Evolutionary conservation across 441 rosid species (phyloP).

Genomic region (Syzygium malaccense): DNA sequence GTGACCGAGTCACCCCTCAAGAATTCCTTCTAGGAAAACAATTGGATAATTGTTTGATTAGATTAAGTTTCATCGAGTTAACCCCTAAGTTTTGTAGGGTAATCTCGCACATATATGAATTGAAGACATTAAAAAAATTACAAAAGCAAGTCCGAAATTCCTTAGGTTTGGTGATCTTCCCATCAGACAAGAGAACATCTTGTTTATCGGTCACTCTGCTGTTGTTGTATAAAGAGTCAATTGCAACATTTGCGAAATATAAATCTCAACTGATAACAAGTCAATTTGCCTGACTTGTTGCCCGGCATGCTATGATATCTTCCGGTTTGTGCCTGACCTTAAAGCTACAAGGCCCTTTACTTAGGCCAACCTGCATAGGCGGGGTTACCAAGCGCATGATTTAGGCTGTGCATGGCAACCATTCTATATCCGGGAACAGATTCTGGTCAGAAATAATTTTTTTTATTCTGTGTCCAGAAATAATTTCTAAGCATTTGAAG

Average conservation of each 20-base stretch:
- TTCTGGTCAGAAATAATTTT: too few species aligned
- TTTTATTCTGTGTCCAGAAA: too few species aligned
- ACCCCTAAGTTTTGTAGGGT: not conserved
- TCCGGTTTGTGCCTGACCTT: not conserved
- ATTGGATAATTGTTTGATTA: not conserved
- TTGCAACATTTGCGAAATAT: not conserved
- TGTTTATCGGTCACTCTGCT: not conserved
- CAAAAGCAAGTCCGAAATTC: not conserved
- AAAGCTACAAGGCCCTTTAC: not conserved
- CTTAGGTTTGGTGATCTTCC: not conserved
- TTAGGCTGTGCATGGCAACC: not conserved
- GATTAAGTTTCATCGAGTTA: not conserved
- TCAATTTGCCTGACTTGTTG: not conserved
- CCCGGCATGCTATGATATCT: not conserved
- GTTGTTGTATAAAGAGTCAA: not conserved
- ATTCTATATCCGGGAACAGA: too few species aligned
- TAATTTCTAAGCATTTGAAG: too few species aligned
- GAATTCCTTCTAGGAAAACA: not conserved
- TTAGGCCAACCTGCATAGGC: not conserved
- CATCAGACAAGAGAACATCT: too few species aligned
- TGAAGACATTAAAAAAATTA: not conserved
- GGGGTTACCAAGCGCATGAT: not conserved
- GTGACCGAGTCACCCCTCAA: not conserved
- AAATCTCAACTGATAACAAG: not conserved
- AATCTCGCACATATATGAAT: not conserved